Evolutionary conservation across 1,284 basidiomycete species (phyloP), one percentile per base, ranked within the genome.

Genomic region (Volvariella surrecta): DNA sequence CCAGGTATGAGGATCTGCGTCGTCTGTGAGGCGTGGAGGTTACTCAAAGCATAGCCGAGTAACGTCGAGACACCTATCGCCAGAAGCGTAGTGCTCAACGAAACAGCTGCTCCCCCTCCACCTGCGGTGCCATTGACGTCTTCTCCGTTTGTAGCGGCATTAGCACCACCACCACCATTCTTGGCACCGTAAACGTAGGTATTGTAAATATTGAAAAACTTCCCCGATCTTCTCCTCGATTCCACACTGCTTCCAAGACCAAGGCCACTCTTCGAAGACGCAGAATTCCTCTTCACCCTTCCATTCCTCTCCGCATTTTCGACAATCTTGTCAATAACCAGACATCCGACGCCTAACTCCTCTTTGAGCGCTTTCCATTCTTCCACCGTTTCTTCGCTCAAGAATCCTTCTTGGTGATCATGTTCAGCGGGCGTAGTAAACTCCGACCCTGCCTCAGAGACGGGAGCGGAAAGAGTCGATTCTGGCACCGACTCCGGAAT

Each of bases 141-240:
- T 35, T 9, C 9, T 9, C 30, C 30, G 15, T 9, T 15, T 31
- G 15, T 31, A 31, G 34, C 34, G n/a, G 18, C 34, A 54, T 57
- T 43, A 15, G 28, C 31, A n/a, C 24, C 39, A n/a, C 37, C 34
- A 9, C 37, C 37, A 17, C 63, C 59, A 39, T 61, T 58, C 18
- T 35, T 35, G 18, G 9, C 30, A 32, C 75, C 77, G 53, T 82
- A 84, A 32, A 86, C 74, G 50, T 86, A 87, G 10, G 83, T 86
- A 61, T 87, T 87, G 60, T 88, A 87, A 57, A 89, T 82, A 60
- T 87, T 88, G 65, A 83, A 87, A 59, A 89, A 86, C 35, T 76
- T 68, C 43, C 66, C 70, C 34, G 34, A 35, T 16, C n/a, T 37
- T 67, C 61, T 22, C 30, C 38, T 11, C 34, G 40, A 34, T n/a